phyloP scores from a whole-genome alignment of 1,284 basidiomycete genomes.

The Porogramme epimiltina region DNA sequence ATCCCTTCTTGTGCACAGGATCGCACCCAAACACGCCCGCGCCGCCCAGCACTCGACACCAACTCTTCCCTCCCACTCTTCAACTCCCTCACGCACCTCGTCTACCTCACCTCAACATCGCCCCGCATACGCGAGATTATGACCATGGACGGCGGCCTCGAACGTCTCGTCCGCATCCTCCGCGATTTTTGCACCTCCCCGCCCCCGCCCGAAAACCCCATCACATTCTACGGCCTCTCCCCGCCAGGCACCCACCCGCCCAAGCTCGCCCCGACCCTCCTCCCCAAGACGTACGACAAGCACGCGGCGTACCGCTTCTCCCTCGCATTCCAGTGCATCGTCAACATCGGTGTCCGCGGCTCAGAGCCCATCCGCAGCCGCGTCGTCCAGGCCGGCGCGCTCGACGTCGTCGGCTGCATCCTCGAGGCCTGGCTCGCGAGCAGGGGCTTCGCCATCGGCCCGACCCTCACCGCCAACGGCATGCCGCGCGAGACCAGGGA shows the following conservation, averaged over 20 bases:
- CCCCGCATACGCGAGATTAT: conserved; percentile 98
- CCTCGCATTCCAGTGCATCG: conserved; percentile 95
- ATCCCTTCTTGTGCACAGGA: conserved; percentile 13
- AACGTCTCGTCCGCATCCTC: conserved; percentile 92
- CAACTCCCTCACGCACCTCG: conserved; percentile 96
- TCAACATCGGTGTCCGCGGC: conserved; percentile 98
- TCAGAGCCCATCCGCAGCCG: conserved; percentile 89
- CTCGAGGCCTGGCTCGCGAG: conserved; percentile 90
- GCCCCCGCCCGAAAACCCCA: conserved; percentile 73
- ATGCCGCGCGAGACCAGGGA: conserved; percentile 72
- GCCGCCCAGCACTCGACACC: conserved; percentile 84
- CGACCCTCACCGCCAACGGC: conserved; percentile 61
- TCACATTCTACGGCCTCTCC: conserved; percentile 72
- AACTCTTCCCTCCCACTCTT: conserved; percentile 89
- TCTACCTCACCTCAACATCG: conserved; percentile 96
- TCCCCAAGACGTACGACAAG: conserved; percentile 75
- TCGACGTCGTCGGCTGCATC: conserved; percentile 94
- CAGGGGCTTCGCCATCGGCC: conserved; percentile 80
- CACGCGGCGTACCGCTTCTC: conserved; percentile 86
- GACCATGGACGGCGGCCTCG: conserved; percentile 96
- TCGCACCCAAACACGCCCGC: conserved; percentile 11
- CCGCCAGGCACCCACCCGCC: conserved; percentile 56
- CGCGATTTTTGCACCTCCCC: conserved; percentile 83
- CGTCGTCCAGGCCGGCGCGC: conserved; percentile 94
- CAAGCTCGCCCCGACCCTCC: conserved; percentile 58